Evolutionary conservation across 768 basidiomycete genomes (phyloP), one percentile per base, ranked within the genome.

Genomic region (Chalciporus piperatus): DNA sequence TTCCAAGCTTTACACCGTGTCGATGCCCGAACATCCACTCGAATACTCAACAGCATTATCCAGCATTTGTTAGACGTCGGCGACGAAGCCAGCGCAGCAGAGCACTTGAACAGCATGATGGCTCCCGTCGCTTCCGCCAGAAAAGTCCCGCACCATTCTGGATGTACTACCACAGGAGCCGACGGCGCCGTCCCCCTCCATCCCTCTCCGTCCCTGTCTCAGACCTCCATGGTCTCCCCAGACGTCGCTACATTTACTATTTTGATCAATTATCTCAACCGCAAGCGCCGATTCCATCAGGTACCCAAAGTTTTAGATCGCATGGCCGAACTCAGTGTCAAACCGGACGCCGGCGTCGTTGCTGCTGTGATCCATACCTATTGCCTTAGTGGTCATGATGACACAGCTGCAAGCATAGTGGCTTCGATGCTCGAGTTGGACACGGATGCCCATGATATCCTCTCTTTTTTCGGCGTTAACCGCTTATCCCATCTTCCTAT

Each of bases 1-100:
- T 59, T 87, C 52, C 70, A 73, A 28, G 71, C 71, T 23, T 61
- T 91, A 38, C 68, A 59, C 33, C 60, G 68, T 20, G 63, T 83
- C 52, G 70, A 72, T 53, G 59, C 57, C 13, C 65, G 56, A 3
- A 67, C 70, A 1, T 75, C 79, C 37, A 79, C 82, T n/a, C 65
- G 68, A 25, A 74, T 83, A n/a, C 62, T 91, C 64, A 92, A 92
- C 74, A 76, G 76, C 52, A 70, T 91, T n/a, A 73, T 89, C 40
- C 80, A 80, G 55, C 74, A 83, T 37, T 74, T 78, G 41, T 63
- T 92, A 37, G 83, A 85, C 60, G 63, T 70, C 27, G 66, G 72
- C 59, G 81, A 90, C 68, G 51, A 81, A 46, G 39, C 64, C 35
- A 73, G 72, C 20, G 77, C 79, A 5, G 56, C 76, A 19, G 72